Conservation (phyloP, 345 rosid species). For the Pelargonium nanum region DNA sequence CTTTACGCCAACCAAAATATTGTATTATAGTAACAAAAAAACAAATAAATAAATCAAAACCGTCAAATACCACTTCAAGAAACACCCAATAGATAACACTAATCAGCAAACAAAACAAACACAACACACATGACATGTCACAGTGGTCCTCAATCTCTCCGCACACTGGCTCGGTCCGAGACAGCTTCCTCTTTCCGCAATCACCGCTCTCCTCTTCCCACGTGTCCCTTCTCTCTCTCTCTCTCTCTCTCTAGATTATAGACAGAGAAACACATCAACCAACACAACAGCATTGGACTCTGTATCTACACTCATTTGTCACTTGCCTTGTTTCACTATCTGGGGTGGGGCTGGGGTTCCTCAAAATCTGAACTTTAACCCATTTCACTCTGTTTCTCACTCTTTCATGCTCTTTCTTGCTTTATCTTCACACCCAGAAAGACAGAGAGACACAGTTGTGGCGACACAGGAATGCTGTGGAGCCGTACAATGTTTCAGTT, state of each 20-base stretch:
- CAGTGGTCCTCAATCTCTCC: constrained; percentile 12
- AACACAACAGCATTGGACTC: background rate
- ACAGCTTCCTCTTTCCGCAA: constrained; percentile 7
- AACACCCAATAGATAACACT: too few relatives aligned
- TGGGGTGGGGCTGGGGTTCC: background rate
- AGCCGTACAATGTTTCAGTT: constrained; percentile 36
- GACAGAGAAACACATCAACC: background rate
- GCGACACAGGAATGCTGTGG: constrained; percentile 17
- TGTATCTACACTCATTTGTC: background rate
- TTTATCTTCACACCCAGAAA: background rate
- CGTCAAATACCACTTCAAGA: too few relatives aligned
- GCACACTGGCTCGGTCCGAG: background rate
- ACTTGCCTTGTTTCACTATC: background rate
- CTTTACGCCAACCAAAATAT: too few relatives aligned
- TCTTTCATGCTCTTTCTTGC: background rate
- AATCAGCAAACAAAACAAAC: too few relatives aligned
- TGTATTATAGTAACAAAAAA: too few relatives aligned
- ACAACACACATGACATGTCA: too few relatives aligned
- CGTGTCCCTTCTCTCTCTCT: constrained; percentile 10
- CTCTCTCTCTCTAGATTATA: background rate
- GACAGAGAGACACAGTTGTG: background rate
- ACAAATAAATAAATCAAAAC: too few relatives aligned
- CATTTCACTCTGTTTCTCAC: background rate
- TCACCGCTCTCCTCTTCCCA: constrained; percentile 11
- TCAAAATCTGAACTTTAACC: background rate